Conservation (phyloP, 140 eudicot species). For the Ambrosia hybrid region DNA sequence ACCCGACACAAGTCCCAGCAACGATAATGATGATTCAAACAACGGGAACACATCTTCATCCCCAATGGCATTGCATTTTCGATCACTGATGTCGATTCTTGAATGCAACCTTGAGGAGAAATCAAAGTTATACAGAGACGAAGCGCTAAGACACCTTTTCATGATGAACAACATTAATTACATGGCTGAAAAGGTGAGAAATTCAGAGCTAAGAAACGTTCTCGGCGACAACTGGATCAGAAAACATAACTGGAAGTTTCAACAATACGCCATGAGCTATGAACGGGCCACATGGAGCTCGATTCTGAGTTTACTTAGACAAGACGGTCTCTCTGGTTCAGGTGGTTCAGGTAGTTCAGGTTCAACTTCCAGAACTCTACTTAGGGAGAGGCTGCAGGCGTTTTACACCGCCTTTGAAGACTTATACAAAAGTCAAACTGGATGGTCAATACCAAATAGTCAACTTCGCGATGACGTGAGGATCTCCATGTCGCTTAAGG, state of each 20-base stretch:
- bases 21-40: conserved; percentile 21
- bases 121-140: conserved; percentile 72
- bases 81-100: conserved; percentile 52
- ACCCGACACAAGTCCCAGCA: conserved; percentile 46
- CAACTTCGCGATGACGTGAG: conserved; percentile 81
- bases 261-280: conserved; percentile 80
- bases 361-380: conserved; percentile 54
- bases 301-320: conserved; percentile 59
- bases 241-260: conserved; percentile 77
- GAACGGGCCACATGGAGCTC: conserved; percentile 96
- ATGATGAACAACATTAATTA: conserved; percentile 90
- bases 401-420: conserved; percentile 85
- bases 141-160: conserved; percentile 67
- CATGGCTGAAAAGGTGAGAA: conserved; percentile 87
- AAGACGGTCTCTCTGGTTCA: conserved; percentile 51
- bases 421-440: conserved; percentile 82
- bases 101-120: conserved; percentile 78
- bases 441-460: conserved; percentile 70
- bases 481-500: conserved; percentile 88
- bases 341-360: conserved; percentile 35
- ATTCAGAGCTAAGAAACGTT: conserved; percentile 63
- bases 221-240: conserved; percentile 87
- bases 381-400: conserved; percentile 73
- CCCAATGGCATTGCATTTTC: conserved; percentile 64
- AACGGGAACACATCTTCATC: conserved; percentile 32